Percentiles rank a stretch among this genome's conserved stretches.
Evolutionary conservation across 768 basidiomycete species (phyloP).

Genomic region (Tephrocybe sp.): DNA sequence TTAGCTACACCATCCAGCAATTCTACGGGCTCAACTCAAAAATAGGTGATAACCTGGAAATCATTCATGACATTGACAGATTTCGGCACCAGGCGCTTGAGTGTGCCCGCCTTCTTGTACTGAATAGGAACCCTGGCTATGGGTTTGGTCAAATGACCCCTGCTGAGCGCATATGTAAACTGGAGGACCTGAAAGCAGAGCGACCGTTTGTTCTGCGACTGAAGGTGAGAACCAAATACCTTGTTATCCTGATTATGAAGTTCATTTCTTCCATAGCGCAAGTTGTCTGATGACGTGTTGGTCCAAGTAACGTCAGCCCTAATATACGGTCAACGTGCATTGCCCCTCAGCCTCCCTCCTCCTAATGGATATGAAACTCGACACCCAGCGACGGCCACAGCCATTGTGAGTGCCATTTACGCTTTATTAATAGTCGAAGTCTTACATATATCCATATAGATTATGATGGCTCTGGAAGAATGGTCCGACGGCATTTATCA

Average conservation of each 20-base stretch:
- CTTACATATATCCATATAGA: background rate
- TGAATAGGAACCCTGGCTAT: background rate
- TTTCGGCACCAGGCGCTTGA: background rate
- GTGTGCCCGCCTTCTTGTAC: background rate
- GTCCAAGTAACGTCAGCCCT: background rate
- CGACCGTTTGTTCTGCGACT: background rate
- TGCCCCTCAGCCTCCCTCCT: background rate
- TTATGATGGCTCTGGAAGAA: background rate
- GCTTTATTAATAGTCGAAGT: background rate
- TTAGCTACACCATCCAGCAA: background rate
- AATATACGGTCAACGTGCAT: background rate
- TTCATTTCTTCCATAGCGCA: background rate
- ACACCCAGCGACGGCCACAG: background rate
- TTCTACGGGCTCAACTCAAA: background rate
- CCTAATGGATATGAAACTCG: background rate
- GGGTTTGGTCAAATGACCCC: background rate
- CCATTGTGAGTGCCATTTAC: background rate
- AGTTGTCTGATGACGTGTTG: background rate
- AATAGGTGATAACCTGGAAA: background rate
- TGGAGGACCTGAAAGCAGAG: background rate
- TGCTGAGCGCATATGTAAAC: background rate
- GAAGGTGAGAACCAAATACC: background rate
- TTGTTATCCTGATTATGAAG: background rate
- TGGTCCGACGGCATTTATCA: background rate
- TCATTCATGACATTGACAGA: background rate